Base-by-base conservation (phyloP, 345 rosid genomes). In the Gynandropsis gynandra region DNA sequence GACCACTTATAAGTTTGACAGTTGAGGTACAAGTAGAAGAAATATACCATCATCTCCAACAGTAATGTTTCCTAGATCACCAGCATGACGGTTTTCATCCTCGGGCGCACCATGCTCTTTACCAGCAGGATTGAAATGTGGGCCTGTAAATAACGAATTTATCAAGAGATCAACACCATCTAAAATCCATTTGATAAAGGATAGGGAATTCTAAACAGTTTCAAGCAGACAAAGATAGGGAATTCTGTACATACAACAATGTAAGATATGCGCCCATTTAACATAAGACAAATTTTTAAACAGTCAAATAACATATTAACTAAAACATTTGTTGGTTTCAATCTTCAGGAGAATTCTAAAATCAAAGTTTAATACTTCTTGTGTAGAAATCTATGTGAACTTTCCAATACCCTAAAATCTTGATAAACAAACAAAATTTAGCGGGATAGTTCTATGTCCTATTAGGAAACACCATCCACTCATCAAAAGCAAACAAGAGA, bases 31-130 rank as follows among this genome's bases (percentile, higher is more conserved):
- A 65, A 52, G 45, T 34, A 9, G 39, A 56, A 39, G 10, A 45
- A 40, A 4, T 60, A 37, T 80, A 87, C 96, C 96, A 61, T 90
- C 87, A 45, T 68, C 93, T 61, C 95, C 89, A 56, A 37, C 96
- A 68, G 29, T 62, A 59, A 87, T 56, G 61, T 84, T 87, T 67
- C 96, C 98, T 20, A 84, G 61, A 75, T 92, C 98, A 40, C 96
- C 96, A 51, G 96, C 98, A 79, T 87, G 98, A 16, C 98, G 95
- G 38, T 66, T 69, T 52, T 66, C 86, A 38, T 92, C 98, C 29
- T 64, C 81, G 8, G 98, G 93, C 38, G 93, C 84, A 73, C 98
- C 96, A 51, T 92, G 98, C 37, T 81, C 83, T 65, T 92, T 92
- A 41, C 70, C 70, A 55, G 48, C 78, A 37, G 98, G 98, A 71